These are phyloP conservation scores for Acacia concinna DNA, from an alignment of 331 rosid genomes.

Conservation along the genomic window DNA sequence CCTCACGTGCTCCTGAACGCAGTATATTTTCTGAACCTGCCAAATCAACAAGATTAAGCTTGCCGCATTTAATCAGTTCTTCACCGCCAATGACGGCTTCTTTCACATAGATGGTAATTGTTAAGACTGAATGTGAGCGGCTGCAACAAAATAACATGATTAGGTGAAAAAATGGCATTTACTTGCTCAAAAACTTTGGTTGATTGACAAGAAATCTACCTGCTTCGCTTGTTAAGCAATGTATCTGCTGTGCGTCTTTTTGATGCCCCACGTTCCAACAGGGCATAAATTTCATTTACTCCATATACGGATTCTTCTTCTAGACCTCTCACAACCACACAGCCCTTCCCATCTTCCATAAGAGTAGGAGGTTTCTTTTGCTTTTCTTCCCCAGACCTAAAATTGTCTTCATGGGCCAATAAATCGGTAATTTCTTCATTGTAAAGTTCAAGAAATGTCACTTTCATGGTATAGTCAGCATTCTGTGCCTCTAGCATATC, in stretches of 20 bases:
- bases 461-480: conserved; percentile 90
- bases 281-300: conserved; percentile 73
- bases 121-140: conserved; percentile 93
- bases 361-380: conserved; percentile 69
- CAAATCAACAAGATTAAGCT: conserved; percentile 94
- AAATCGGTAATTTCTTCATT: conserved; percentile 92
- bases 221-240: conserved; percentile 86
- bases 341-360: conserved; percentile 97
- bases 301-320: conserved; percentile 88
- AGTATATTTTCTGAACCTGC: conserved; percentile 97
- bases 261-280: conserved; percentile 81
- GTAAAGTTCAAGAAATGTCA: conserved; percentile 91
- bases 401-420: conserved; percentile 67
- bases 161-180: conserved; percentile 11
- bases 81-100: conserved; percentile 84
- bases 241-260: conserved; percentile 96
- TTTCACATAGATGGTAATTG: conserved; percentile 81
- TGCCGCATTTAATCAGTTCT: conserved; percentile 93
- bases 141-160: conserved; percentile 47
- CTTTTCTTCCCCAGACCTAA: conserved; percentile 65
- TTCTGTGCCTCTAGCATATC: conserved; percentile 81
- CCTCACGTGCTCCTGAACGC: conserved; percentile 99
- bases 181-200: not conserved
- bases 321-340: conserved; percentile 85
- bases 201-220: conserved; percentile 40